phyloP scores from a whole-genome alignment of 805 yeast genomes.

The Zygosaccharomyces rouxii region DNA sequence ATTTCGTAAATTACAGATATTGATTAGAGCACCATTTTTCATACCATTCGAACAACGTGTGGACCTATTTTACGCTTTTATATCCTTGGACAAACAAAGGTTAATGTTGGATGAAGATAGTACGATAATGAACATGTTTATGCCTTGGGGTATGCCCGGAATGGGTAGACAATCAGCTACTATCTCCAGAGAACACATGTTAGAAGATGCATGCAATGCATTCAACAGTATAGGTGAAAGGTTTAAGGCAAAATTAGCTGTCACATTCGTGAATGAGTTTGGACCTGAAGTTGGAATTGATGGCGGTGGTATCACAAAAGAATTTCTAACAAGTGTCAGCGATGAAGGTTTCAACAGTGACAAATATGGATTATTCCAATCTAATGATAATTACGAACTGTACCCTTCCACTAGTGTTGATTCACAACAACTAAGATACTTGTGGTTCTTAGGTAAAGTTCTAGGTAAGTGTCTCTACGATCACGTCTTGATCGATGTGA shows the following conservation, averaged over 20 bases:
- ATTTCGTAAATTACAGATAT: slow-evolving; percentile 43
- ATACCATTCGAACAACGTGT: slow-evolving; percentile 74
- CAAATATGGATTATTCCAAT: slow-evolving; percentile 37
- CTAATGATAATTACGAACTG: slow-evolving; percentile 52
- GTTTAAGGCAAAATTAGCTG: slow-evolving; percentile 57
- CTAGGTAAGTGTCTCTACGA: slow-evolving; percentile 89
- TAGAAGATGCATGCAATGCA: slow-evolving; percentile 67
- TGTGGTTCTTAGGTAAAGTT: slow-evolving; percentile 71
- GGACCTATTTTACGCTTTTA: slow-evolving; percentile 59
- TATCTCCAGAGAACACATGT: slow-evolving; percentile 63
- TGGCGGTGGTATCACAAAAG: slow-evolving; percentile 96
- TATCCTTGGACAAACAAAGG: slow-evolving; percentile 47
- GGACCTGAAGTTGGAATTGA: slow-evolving; percentile 89
- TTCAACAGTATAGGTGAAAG: slow-evolving; percentile 51
- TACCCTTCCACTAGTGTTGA: slow-evolving; percentile 48
- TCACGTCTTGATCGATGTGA: slow-evolving; percentile 70
- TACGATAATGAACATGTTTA: slow-evolving; percentile 13
- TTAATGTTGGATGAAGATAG: slow-evolving; percentile 24
- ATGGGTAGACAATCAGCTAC: slow-evolving; percentile 39
- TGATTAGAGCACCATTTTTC: slow-evolving; percentile 70
- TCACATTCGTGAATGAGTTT: slow-evolving; percentile 65
- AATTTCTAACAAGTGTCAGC: slow-evolving; percentile 70
- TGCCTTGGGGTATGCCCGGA: slow-evolving; percentile 17
- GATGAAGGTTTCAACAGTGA: slow-evolving; percentile 57
- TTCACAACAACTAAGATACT: slow-evolving; percentile 32